Evolutionary conservation across 257 asterid genomes (phyloP), one percentile per base, ranked within the genome.

Genomic region (Fraxinus excelsior): DNA sequence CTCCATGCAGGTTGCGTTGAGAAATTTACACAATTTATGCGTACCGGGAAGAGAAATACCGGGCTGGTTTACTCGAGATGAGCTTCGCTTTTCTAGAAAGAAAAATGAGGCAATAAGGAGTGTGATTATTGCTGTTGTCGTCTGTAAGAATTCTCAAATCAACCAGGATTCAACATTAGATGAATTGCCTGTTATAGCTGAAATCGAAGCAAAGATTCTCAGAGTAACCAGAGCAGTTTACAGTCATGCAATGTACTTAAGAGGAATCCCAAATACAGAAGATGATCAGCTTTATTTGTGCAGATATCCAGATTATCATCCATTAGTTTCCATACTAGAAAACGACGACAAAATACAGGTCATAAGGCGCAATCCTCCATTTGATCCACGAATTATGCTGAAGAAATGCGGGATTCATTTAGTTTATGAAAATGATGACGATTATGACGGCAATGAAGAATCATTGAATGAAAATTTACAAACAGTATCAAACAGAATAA

Each of bases 281-380:
- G 87, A 83, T 10, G 84, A 80, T 67, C 87, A 83, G 53, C 82
- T 83, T 58, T 83, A 80, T 46, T 78, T 83, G 23, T 80, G 87
- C 69, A 71, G 80, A 49, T 77, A 66, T n/a, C n/a, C n/a, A n/a
- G n/a, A n/a, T n/a, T n/a, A n/a, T n/a, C n/a, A n/a, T n/a, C n/a
- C n/a, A n/a, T 72, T 83, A 26, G 79, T 76, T 16, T 67, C 75
- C 1, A 74, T 65, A 74, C 76, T 83, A 74, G 67, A 73, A 53
- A 80, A 83, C 1, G 84, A 80, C 0, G 84, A 83, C n/a, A 74
- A 40, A 70, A 44, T 83, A 25, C 67, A 77, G 80, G 79, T 83
- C 44, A 56, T 13, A 35, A 71, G 73, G 68, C 29, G 72, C 26
- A 70, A 69, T 40, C 25, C 23, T 26, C 76, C 82, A 12, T 26